These are phyloP conservation scores for Cylindricascospora bacillispora DNA, from an alignment of 1,139 yeast species.

Conservation along the genomic window DNA sequence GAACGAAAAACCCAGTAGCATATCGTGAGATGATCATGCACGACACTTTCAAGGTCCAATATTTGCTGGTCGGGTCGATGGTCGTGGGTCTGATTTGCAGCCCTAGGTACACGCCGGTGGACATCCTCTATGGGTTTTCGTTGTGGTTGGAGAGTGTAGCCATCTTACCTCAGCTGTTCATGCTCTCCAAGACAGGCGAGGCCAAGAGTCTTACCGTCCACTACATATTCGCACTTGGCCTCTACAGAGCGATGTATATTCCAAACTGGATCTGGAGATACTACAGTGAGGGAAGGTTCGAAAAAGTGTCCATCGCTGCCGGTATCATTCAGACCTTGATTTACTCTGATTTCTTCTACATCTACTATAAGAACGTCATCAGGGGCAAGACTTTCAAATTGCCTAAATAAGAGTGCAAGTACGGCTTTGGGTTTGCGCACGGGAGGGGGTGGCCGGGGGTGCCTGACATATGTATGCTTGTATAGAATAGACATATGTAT, in stretches of 20 bases:
- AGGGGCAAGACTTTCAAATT: conserved; percentile 71
- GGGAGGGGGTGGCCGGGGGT: too few species aligned
- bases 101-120: conserved; percentile 31
- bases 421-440: too few species aligned
- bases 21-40: conserved; percentile 42
- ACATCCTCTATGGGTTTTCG: conserved; percentile 53
- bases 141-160: conserved; percentile 86
- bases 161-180: conserved; percentile 80
- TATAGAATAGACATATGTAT: too few species aligned
- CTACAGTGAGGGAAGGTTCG: conserved; percentile 52
- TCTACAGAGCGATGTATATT: conserved; percentile 77
- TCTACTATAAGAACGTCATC: conserved; percentile 75
- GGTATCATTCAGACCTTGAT: conserved; percentile 78
- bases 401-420: conserved; percentile 39
- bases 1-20: conserved; percentile 36
- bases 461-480: too few species aligned
- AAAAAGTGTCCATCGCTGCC: conserved; percentile 58
- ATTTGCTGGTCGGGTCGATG: conserved; percentile 52
- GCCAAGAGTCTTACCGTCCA: conserved; percentile 82
- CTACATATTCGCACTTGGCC: conserved; percentile 85
- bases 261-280: conserved; percentile 94
- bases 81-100: conserved; percentile 32
- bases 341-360: conserved; percentile 90
- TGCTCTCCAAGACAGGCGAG: conserved; percentile 82
- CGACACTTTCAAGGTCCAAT: conserved; percentile 70